Evolutionary conservation across 2,329 filamentous ascomycete genomes (phyloP).

Genomic region (Amauroascus verrucosus): DNA sequence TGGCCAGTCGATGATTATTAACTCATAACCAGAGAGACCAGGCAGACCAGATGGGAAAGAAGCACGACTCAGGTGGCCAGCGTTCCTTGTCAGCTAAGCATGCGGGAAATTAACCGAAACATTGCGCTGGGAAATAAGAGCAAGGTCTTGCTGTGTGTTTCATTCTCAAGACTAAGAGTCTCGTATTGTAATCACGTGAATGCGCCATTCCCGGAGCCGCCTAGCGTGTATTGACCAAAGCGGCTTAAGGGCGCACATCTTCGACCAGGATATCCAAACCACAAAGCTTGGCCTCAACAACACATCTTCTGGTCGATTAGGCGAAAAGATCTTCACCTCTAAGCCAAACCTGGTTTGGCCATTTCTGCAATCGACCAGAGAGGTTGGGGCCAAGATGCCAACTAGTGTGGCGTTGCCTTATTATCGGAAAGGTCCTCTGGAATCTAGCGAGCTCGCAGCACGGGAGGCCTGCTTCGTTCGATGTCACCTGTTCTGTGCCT

Average conservation of each 20-base stretch:
- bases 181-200: slow-evolving; percentile 3
- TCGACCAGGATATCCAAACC: neutral
- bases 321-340: slow-evolving; percentile 3
- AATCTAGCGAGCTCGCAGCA: too few relatives aligned
- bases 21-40: neutral
- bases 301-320: slow-evolving; percentile 1
- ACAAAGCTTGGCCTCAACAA: slow-evolving; percentile 13
- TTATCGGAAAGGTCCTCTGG: too few relatives aligned
- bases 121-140: neutral
- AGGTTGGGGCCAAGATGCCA: neutral
- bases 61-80: neutral
- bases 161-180: neutral
- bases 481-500: too few relatives aligned
- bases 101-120: slow-evolving; percentile 6
- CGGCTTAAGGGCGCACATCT: slow-evolving; percentile 7
- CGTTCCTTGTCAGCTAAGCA: neutral
- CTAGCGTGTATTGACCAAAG: neutral
- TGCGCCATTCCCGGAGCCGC: neutral
- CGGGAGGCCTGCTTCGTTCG: too few relatives aligned
- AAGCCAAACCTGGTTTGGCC: neutral
- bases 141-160: neutral
- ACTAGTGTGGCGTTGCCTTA: neutral
- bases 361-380: neutral
- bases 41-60: neutral
- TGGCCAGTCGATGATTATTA: neutral